These are phyloP conservation scores for Plasmodium inui DNA, from an alignment of 169 alveolate genomes.

Conservation along the genomic window DNA sequence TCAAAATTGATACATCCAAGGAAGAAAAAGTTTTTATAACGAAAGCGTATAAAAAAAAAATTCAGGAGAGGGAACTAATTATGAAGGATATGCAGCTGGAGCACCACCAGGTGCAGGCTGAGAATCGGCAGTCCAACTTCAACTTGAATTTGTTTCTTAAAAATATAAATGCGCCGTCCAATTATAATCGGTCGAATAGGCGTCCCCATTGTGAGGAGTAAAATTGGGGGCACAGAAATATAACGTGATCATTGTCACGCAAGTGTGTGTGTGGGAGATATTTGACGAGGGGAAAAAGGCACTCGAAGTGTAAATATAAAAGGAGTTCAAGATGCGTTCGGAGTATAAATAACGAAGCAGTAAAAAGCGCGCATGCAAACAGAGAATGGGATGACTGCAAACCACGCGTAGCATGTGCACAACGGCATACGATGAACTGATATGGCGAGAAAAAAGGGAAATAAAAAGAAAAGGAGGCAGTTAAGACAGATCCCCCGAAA, in stretches of 20 bases:
- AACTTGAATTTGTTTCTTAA: constrained; percentile 80
- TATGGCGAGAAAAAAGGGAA: neutral
- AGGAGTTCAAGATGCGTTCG: no score
- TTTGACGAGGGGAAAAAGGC: neutral
- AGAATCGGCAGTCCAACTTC: constrained; percentile 72
- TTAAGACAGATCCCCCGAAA: neutral
- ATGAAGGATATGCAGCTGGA: constrained; percentile 77
- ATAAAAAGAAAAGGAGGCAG: neutral
- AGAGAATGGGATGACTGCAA: neutral
- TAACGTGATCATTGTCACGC: neutral
- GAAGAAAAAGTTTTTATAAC: constrained; percentile 83
- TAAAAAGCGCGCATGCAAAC: neutral
- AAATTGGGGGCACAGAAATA: neutral
- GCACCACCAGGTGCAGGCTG: constrained; percentile 59
- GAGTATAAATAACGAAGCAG: no score
- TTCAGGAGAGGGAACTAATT: constrained; percentile 79
- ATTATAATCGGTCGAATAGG: constrained; percentile 53
- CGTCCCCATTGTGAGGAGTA: neutral
- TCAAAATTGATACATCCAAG: constrained; percentile 76
- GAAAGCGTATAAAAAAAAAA: constrained; percentile 84
- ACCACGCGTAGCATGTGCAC: neutral
- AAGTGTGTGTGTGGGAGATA: neutral
- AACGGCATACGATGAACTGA: neutral
- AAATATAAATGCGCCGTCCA: constrained; percentile 75
- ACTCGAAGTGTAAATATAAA: no score